Percentiles rank a stretch among this genome's conserved stretches.
Evolutionary conservation across 192 early-diverging fungal genomes (phyloP).

Genomic region (Coemansia sp.): DNA sequence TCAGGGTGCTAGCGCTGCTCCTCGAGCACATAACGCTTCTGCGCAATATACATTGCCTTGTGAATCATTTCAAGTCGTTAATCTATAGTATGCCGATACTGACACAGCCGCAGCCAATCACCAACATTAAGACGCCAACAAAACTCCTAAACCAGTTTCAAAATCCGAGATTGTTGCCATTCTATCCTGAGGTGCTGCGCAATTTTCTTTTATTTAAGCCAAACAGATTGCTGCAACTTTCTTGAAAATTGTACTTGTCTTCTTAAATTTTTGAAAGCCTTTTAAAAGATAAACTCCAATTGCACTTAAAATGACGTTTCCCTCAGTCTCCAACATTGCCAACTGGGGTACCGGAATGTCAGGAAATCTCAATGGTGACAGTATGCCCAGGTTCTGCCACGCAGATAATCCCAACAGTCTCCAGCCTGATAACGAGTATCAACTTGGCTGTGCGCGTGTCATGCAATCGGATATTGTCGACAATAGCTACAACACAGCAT

Average conservation of each 20-base stretch:
- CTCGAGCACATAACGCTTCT: slow-evolving; percentile 87
- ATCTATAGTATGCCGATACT: no score
- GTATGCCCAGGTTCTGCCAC: not conserved
- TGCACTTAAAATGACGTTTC: not conserved
- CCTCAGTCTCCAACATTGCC: not conserved
- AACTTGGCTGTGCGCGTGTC: not conserved
- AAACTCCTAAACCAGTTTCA: not conserved
- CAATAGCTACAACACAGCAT: not conserved
- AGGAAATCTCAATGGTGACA: not conserved
- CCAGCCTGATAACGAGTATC: not conserved
- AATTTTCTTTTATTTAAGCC: not conserved
- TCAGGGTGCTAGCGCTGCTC: slow-evolving; percentile 83
- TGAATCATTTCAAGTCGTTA: no score
- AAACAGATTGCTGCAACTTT: not conserved
- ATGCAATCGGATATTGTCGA: not conserved
- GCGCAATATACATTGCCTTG: slow-evolving; percentile 56
- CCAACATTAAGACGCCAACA: not conserved
- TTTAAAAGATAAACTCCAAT: not conserved
- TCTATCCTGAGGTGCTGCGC: not conserved
- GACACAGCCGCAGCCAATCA: no score
- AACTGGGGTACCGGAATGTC: not conserved
- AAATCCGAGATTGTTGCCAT: not conserved
- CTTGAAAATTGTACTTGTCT: not conserved
- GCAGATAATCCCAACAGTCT: not conserved
- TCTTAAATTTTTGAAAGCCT: not conserved